Evolutionary conservation across 2,329 filamentous ascomycete genomes (phyloP).

Genomic region (Dactylellina haptotyla): DNA sequence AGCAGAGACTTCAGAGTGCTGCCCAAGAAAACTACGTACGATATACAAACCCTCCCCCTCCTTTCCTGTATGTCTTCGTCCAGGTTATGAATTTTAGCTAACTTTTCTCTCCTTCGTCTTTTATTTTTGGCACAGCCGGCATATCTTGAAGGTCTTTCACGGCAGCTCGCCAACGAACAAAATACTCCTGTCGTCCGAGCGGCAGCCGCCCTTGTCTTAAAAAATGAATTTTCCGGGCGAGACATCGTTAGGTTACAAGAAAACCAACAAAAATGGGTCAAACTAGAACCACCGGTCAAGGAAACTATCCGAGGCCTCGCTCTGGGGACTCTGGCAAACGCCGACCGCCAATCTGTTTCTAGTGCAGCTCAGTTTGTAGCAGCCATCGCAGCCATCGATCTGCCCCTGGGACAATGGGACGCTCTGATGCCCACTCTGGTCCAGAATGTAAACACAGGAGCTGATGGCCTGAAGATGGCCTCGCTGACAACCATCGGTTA

Average conservation of each 20-base stretch:
- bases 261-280: slow-evolving; percentile 92
- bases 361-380: slow-evolving; percentile 95
- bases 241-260: slow-evolving; percentile 87
- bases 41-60: slow-evolving; percentile 9
- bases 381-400: slow-evolving; percentile 91
- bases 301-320: slow-evolving; percentile 69
- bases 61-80: not conserved
- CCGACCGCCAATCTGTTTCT: slow-evolving; percentile 82
- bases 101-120: slow-evolving; percentile 55
- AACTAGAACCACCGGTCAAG: slow-evolving; percentile 89
- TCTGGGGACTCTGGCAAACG: slow-evolving; percentile 84
- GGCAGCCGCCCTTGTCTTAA: slow-evolving; percentile 93
- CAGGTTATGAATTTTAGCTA: slow-evolving; percentile 41
- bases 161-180: slow-evolving; percentile 91
- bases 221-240: slow-evolving; percentile 96
- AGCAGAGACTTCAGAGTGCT: slow-evolving; percentile 92
- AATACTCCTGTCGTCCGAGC: slow-evolving; percentile 85
- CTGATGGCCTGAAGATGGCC: slow-evolving; percentile 88
- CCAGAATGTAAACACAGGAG: slow-evolving; percentile 88
- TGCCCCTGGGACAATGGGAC: slow-evolving; percentile 91
- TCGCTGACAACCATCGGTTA: slow-evolving; percentile 97
- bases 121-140: slow-evolving; percentile 71
- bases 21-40: slow-evolving; percentile 93
- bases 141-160: slow-evolving; percentile 91
- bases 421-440: slow-evolving; percentile 90